Base-by-base conservation (phyloP, 1,284 basidiomycete species). In the Pseudozyma thailandica region DNA sequence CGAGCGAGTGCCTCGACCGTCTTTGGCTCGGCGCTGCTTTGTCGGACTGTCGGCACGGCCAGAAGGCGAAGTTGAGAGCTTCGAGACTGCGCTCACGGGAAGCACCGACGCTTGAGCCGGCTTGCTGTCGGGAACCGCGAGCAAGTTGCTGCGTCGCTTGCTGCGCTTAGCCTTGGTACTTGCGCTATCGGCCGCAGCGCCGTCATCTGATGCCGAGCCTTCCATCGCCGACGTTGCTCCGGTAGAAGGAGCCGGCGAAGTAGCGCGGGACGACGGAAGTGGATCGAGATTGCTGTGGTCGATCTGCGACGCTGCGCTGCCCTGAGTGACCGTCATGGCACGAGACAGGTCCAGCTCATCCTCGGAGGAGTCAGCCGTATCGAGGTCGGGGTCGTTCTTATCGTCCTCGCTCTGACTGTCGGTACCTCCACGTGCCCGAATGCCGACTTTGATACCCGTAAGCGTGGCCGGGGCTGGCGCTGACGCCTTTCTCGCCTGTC, bases 401-500 rank as follows among this genome's bases (percentile, higher is more conserved):
- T 72, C 72, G 15, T 66, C 57, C 23, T 70, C 75, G 30, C 75
- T 74, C 48, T 75, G 66, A 45, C 74, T 72, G 37, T 77, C 75
- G 1, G 66, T 61, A 80, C 75, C 70, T 20, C 78, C 78, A 6
- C 74, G 61, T 3, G 74, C 74, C 28, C 66, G 53, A 13, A 78
- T 88, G 85, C 75, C 90, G 85, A 84, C 94, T 90, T 35, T 91
- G 71, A 93, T 90, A 1, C 92, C 92, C 0, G 92, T 93, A 37
- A 93, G 84, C 75, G 91, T 92, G 4, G 91, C 92, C 2, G 92
- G 92, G 0, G 91, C 90, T 0, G 89, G 88, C 72, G 87, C 90
- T 28, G 87, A 86, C 68, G 90, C 92, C 73, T 91, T 90, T 83
- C 87, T 86, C 31, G 90, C 90, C 42, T 91, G 87, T 8, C 90